These are phyloP conservation scores for Backusella parvicylindrica DNA, from an alignment of 192 early-diverging fungal species.

Conservation along the genomic window DNA sequence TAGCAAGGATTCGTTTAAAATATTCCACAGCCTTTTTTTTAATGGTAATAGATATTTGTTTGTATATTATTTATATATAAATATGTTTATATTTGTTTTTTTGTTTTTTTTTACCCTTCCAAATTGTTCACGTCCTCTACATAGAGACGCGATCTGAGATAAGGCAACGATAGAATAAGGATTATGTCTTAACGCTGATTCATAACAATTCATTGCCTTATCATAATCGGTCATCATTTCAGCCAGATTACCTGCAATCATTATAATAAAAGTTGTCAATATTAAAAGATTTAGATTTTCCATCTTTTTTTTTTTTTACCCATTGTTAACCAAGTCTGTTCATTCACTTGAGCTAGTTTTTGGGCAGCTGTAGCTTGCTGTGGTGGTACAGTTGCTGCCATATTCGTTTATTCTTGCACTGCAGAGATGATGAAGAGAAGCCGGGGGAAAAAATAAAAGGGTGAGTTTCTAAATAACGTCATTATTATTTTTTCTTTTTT, in stretches of 20 bases:
- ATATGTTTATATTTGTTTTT: not conserved
- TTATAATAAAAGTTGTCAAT: not conserved
- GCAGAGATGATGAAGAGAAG: not conserved
- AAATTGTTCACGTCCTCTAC: constrained; percentile 81
- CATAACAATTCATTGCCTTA: constrained; percentile 82
- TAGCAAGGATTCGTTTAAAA: constrained; percentile 83
- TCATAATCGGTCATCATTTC: constrained; percentile 65
- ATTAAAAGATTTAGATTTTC: not conserved
- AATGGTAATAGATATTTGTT: not conserved
- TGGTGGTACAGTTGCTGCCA: constrained; percentile 1
- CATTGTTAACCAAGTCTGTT: constrained; percentile 59
- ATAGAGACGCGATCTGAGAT: constrained; percentile 79
- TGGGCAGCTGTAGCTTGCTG: constrained; percentile 32
- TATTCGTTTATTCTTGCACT: not conserved
- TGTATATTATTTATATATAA: not conserved
- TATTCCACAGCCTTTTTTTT: constrained; percentile 75
- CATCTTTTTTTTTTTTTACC: constrained; percentile 29
- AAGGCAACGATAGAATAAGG: constrained; percentile 84
- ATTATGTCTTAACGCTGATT: constrained; percentile 88
- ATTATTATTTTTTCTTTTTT: not conserved
- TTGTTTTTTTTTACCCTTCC: constrained; percentile 44
- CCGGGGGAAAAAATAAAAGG: too few species aligned
- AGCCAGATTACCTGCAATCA: constrained; percentile 21
- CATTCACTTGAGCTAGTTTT: constrained; percentile 48
- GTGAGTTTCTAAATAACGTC: too few species aligned